Conservation (phyloP, 352 stramenopile genomes). For the Globisporangium camurandrum region DNA sequence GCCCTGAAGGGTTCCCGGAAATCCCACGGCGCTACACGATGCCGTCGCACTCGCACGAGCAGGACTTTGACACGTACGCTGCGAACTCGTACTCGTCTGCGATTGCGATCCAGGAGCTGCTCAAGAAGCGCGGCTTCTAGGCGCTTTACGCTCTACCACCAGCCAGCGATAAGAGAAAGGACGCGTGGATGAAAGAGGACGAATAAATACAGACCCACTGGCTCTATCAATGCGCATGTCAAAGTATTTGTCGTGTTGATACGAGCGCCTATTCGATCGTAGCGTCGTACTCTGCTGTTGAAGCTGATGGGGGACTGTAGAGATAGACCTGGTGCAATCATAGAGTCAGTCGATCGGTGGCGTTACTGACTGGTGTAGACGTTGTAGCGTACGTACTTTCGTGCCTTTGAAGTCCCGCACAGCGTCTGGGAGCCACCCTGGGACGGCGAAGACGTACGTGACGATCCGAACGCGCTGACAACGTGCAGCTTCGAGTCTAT, state of each 20-base stretch:
- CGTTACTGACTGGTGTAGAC: neutral
- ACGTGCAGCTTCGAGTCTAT: conserved; percentile 62
- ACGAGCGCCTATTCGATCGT: too few species aligned
- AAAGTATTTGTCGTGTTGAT: too few species aligned
- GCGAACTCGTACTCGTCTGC: conserved; percentile 84
- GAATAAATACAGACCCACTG: neutral
- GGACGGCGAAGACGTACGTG: conserved; percentile 80
- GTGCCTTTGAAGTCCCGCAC: conserved; percentile 77
- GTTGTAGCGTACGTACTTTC: conserved; percentile 31
- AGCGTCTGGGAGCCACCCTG: conserved; percentile 48
- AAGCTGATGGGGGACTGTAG: too few species aligned
- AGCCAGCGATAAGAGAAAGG: too few species aligned
- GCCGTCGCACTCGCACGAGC: conserved; percentile 57
- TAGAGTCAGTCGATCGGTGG: neutral
- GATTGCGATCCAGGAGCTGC: conserved; percentile 72
- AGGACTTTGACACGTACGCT: conserved; percentile 71
- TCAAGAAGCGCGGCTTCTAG: conserved; percentile 78
- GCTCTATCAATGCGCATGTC: neutral
- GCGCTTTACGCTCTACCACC: too few species aligned
- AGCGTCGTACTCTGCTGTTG: too few species aligned
- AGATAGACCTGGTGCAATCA: neutral
- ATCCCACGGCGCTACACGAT: conserved; percentile 70
- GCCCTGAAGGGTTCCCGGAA: conserved; percentile 57
- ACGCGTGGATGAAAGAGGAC: neutral
- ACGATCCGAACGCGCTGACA: conserved; percentile 55